These are phyloP conservation scores for Kandelia obovata DNA, from an alignment of 345 rosid species.

Conservation along the genomic window DNA sequence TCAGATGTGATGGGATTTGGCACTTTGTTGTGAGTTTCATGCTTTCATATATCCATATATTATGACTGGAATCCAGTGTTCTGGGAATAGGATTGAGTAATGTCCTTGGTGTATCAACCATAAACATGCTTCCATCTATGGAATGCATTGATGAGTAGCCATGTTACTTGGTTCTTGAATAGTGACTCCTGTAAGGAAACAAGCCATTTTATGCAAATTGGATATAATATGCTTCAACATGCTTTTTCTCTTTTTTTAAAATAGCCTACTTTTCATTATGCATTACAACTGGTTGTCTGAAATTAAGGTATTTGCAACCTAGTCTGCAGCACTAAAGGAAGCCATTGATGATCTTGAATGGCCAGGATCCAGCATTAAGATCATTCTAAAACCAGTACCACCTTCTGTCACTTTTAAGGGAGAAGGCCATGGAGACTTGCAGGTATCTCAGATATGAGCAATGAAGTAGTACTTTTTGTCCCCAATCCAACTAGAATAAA, in stretches of 20 bases:
- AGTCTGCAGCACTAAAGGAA: slow-evolving; percentile 94
- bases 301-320: slow-evolving; percentile 5
- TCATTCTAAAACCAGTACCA: slow-evolving; percentile 58
- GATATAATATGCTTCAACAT: neutral
- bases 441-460: slow-evolving; percentile 41
- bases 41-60: neutral
- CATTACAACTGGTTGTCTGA: slow-evolving; percentile 5
- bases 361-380: slow-evolving; percentile 85
- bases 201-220: no score
- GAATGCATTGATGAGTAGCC: no score
- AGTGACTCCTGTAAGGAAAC: neutral
- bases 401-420: slow-evolving; percentile 75
- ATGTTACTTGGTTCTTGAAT: neutral
- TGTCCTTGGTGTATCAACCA: neutral
- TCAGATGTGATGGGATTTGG: neutral
- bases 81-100: neutral
- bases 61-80: neutral
- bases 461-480: neutral
- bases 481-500: no score
- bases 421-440: slow-evolving; percentile 93
- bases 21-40: neutral
- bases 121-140: no score
- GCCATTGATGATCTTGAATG: slow-evolving; percentile 94
- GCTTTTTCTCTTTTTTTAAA: neutral
- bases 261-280: neutral